Evolutionary conservation across 306 rosid species (phyloP), one percentile per base, ranked within the genome.

Genomic region (Quercus gilva): DNA sequence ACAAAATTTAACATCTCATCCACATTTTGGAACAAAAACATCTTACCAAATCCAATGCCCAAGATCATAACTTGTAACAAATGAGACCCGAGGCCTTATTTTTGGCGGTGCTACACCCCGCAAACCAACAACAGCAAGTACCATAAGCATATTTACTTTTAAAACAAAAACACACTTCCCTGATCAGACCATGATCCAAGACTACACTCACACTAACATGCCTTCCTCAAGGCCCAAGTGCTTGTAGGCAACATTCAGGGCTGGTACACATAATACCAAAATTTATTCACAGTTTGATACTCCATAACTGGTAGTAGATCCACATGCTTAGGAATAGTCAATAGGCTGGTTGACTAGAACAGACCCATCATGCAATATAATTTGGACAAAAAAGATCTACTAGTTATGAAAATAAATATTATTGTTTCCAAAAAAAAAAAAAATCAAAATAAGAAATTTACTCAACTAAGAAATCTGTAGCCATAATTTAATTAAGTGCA

Each of bases 211-310:
- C 74, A 81, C 91, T 88, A 84, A 85, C 86, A 80, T 85, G 94
- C 94, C 93, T 87, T 91, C 97, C 89, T 85, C 94, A 90, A 90
- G 95, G 90, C 89, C 94, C 88, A 84, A 55, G 76, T 89, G 87
- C 84, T 89, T 72, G 90, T 78, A 76, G 87, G 90, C 88, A 82
- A 80, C 88, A 90, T 78, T 85, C 91, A 83, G 78, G 90, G 98
- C 98, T 94, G 97, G 89, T 92, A 94, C 88, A 94, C 90, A 91
- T 85, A 92, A 94, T 81, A 87, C 86, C 70, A 90, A 83, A 88
- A 78, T 91, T 91, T 92, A 94, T 92, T 89, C 86, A 83, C 86
- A 76, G 85, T 84, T 83, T 74, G 85, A 80, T 79, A 88, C 88
- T 82, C 86, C 67, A 85, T 69, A 92, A 87, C 53, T 19, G 79